These are phyloP conservation scores for Isochrysis galbana DNA, from an alignment of 78 protist species.

Conservation along the genomic window DNA sequence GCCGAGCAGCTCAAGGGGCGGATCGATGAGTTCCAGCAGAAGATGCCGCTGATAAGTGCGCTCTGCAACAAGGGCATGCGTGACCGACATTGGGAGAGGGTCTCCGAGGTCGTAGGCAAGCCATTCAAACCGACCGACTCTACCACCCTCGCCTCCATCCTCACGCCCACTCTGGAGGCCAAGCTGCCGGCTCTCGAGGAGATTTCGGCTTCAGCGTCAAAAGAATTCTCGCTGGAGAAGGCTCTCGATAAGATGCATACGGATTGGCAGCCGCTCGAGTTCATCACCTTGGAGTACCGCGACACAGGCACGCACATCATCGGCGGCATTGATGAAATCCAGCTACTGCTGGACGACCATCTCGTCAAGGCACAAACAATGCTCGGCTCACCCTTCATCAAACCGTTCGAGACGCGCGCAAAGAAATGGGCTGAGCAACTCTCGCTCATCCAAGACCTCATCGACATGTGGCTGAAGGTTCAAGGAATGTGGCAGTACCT, in stretches of 20 bases:
- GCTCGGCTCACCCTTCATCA: constrained; percentile 65
- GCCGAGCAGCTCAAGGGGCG: background rate
- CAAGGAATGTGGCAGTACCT: constrained; percentile 73
- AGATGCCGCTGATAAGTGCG: constrained; percentile 54
- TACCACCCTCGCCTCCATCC: background rate
- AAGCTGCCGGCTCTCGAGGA: constrained; percentile 19
- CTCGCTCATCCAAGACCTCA: too few relatives aligned
- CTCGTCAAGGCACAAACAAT: constrained; percentile 72
- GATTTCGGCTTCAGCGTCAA: constrained; percentile 47
- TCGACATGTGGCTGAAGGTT: constrained; percentile 73
- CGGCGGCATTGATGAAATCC: constrained; percentile 64
- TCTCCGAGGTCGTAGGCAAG: too few relatives aligned
- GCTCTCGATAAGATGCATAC: constrained; percentile 50
- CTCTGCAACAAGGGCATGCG: constrained; percentile 60
- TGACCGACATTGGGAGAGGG: too few relatives aligned
- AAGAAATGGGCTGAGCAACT: constrained; percentile 56
- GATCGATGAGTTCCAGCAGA: constrained; percentile 26
- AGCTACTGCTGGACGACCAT: constrained; percentile 76
- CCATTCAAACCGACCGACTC: too few relatives aligned
- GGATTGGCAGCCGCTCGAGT: constrained; percentile 56
- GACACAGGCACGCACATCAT: constrained; percentile 65
- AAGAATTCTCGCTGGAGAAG: constrained; percentile 61
- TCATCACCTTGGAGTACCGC: constrained; percentile 31
- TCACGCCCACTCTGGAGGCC: constrained; percentile 32
- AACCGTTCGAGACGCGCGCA: constrained; percentile 34